phyloP scores from a whole-genome alignment of 345 rosid species.

The Rhodomyrtus tomentosa region DNA sequence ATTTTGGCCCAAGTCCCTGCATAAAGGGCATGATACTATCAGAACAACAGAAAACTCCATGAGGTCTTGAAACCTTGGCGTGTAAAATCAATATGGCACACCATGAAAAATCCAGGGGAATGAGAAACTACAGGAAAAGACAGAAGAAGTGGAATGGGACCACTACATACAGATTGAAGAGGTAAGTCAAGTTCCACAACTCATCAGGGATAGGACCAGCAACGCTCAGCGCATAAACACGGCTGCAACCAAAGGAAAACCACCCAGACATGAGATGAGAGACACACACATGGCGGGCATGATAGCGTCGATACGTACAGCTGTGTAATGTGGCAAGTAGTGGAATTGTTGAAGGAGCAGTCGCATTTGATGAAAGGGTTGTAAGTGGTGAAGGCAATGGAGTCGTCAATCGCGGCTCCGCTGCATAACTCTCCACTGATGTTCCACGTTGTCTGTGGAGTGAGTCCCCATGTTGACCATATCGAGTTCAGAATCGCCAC shows the following conservation, averaged over 20 bases:
- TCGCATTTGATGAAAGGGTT: conserved; percentile 57
- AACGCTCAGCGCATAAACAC: conserved; percentile 19
- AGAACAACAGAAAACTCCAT: conserved; percentile 5
- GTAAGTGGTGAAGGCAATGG: conserved; percentile 2
- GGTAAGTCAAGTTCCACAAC: conserved; percentile 34
- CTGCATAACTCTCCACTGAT: conserved; percentile 44
- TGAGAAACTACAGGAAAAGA: background rate
- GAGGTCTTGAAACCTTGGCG: background rate
- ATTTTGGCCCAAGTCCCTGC: conserved; percentile 34
- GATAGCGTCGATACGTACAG: conserved; percentile 5
- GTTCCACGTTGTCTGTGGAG: conserved; percentile 28
- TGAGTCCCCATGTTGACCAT: conserved; percentile 28
- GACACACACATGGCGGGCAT: background rate
- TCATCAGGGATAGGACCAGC: conserved; percentile 36
- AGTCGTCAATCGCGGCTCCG: conserved; percentile 21
- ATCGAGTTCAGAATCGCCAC: conserved; percentile 36
- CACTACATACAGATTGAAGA: conserved; percentile 25
- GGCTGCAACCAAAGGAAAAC: conserved; percentile 2
- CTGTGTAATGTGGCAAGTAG: conserved; percentile 30
- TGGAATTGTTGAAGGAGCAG: conserved; percentile 17
- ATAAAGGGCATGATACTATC: conserved; percentile 7
- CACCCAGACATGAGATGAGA: background rate
- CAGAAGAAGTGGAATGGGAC: background rate
- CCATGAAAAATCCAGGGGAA: background rate
- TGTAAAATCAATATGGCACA: background rate